Base-by-base conservation (phyloP, 2,329 filamentous ascomycete species). In the Verticillium nonalfalfae region DNA sequence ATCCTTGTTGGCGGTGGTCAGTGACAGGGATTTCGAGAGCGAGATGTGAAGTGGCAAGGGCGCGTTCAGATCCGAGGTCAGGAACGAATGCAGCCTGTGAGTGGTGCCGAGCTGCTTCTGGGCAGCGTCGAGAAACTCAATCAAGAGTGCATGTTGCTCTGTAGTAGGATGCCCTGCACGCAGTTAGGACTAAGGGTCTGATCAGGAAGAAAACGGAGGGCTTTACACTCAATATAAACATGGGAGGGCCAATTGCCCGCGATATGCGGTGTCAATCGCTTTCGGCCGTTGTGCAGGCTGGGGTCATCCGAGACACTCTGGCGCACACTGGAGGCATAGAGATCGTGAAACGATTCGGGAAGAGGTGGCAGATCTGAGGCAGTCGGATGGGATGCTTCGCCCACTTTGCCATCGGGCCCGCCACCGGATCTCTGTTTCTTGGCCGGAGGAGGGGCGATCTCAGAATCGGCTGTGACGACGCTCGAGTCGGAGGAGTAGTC, bases 241-340 rank as follows among this genome's bases (percentile, higher is more conserved):
- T 98, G 94, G 38, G 88, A 92, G 1, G 94, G 92, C 95, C 95
- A 99, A 73, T 93, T 91, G 63, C 95, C 95, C 62, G 87, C 85
- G 33, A 94, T 80, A 75, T 99, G 95, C 31, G 94, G 93, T 57
- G 87, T 90, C 61, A 89, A 84, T 52, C 95, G 85, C 71, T 88
- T 91, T 56, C 94, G 87, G 60, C 95, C 95, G 36, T 89, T 90
- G 73, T 99, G 95, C 62, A 98, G 80, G 63, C 82, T 81, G 1
- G 94, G 93, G 71, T 97, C 90, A 75, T 98, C 95, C 68, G 80
- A 82, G 50, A 89, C 88, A 74, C 90, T 91, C 65, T 90, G 81
- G 64, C 94, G 87, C 59, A 90, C 88, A 50, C 88, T 90, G 11
- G 90, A 89, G 34, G 93, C 90, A 75, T 99, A 98, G 60, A 98